Percentiles rank a stretch among this genome's conserved stretches.
Evolutionary conservation across 140 eudicot species (phyloP).

Genomic region (Anethum foeniculum): DNA sequence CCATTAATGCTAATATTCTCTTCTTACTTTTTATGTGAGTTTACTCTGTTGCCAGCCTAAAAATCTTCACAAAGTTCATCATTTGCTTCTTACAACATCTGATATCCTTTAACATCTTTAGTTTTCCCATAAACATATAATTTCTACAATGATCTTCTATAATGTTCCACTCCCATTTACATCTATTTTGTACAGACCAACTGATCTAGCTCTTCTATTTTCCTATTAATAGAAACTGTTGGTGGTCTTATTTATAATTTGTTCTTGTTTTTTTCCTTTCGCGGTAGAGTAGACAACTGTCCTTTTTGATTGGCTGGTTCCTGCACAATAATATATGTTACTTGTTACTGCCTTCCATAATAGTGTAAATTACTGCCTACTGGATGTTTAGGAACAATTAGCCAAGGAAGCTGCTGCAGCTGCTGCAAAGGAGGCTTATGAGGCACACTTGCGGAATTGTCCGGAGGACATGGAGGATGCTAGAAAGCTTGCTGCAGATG

Average conservation of each 20-base stretch:
- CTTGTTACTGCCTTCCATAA: not conserved
- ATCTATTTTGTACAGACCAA: not conserved
- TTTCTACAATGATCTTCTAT: not conserved
- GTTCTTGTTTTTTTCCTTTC: not conserved
- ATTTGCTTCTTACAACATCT: not conserved
- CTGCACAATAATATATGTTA: not conserved
- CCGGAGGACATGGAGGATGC: constrained; percentile 58
- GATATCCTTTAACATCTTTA: not conserved
- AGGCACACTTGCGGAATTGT: constrained; percentile 21
- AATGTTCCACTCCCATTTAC: not conserved
- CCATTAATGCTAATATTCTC: not conserved
- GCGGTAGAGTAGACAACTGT: not conserved
- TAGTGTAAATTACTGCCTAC: not conserved
- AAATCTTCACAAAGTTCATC: not conserved
- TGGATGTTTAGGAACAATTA: constrained; percentile 51
- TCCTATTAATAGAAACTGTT: not conserved
- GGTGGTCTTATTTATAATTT: not conserved
- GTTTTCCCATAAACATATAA: not conserved
- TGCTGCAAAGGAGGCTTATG: constrained; percentile 47
- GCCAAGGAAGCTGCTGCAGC: constrained; percentile 74
- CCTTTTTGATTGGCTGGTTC: not conserved
- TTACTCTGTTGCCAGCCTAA: not conserved
- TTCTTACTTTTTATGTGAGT: not conserved
- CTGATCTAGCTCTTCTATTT: not conserved
- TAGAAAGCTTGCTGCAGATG: constrained; percentile 52